Evolutionary conservation across 2,329 filamentous ascomycete genomes (phyloP).

Genomic region (Penicillium sp.): DNA sequence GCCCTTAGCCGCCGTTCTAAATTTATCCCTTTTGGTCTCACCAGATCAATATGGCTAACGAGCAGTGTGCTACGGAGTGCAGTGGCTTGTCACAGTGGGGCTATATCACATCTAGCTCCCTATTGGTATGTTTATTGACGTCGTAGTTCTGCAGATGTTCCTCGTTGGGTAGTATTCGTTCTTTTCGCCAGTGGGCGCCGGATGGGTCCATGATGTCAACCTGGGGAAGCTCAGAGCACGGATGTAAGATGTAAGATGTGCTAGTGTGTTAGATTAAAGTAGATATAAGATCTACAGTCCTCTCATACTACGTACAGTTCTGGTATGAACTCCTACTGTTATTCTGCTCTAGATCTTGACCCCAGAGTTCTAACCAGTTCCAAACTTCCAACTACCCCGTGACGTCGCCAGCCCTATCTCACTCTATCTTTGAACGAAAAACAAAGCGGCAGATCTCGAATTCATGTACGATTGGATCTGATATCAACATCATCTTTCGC

Average conservation of each 20-base stretch:
- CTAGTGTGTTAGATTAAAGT: not conserved
- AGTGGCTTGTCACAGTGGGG: slow-evolving; percentile 10
- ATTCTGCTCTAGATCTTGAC: not conserved
- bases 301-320: not conserved
- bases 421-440: not conserved
- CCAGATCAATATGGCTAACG: too few species aligned
- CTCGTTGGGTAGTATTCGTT: not conserved
- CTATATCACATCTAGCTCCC: not conserved
- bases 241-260: not conserved
- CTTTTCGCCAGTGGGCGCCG: not conserved
- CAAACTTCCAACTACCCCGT: not conserved
- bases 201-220: slow-evolving; percentile 7
- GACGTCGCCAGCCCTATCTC: not conserved
- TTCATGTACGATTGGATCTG: not conserved
- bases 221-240: not conserved
- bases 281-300: not conserved
- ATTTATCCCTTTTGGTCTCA: slow-evolving; percentile 1
- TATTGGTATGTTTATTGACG: not conserved
- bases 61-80: too few species aligned
- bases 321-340: not conserved
- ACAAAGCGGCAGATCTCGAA: not conserved
- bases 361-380: too few species aligned
- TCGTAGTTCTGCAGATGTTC: not conserved
- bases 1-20: slow-evolving; percentile 14
- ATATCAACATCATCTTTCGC: not conserved